phyloP scores from a whole-genome alignment of 2,329 filamentous ascomycete genomes.

The Monilinia fructigena region DNA sequence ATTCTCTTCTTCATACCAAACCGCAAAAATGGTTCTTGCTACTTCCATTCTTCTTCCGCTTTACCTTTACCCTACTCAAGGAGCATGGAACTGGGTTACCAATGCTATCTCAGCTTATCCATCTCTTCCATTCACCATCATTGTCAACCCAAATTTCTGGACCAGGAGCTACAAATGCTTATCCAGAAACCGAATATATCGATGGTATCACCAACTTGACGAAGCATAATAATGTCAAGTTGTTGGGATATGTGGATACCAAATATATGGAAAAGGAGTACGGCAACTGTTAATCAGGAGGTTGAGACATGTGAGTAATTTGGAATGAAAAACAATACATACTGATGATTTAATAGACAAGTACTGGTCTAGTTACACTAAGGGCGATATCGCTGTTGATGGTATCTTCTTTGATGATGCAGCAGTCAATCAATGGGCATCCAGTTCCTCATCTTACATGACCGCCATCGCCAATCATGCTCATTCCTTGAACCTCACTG shows the following conservation, averaged over 20 bases:
- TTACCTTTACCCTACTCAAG: constrained; percentile 15
- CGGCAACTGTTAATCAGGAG: neutral
- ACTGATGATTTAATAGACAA: neutral
- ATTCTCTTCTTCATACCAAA: neutral
- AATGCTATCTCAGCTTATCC: constrained; percentile 8
- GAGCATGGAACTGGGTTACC: constrained; percentile 20
- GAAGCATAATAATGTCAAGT: constrained; percentile 11
- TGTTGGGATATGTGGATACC: constrained; percentile 22
- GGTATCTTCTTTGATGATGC: constrained; percentile 21
- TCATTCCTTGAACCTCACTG: neutral
- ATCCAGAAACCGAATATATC: constrained; percentile 9
- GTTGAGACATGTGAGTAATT: constrained; percentile 18
- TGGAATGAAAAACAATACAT: no score
- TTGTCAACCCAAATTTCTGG: constrained; percentile 17
- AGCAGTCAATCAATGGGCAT: neutral
- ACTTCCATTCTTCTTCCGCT: constrained; percentile 21
- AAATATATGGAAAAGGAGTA: neutral
- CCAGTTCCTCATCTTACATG: neutral
- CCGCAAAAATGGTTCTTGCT: constrained; percentile 13
- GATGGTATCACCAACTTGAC: constrained; percentile 1
- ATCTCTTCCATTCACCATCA: constrained; percentile 16
- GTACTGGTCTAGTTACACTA: constrained; percentile 22
- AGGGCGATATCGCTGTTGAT: neutral
- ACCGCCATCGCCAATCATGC: neutral
- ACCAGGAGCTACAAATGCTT: neutral